Conservation (phyloP, 2,329 filamentous ascomycete species). For the Tolypocladium guangdongense region DNA sequence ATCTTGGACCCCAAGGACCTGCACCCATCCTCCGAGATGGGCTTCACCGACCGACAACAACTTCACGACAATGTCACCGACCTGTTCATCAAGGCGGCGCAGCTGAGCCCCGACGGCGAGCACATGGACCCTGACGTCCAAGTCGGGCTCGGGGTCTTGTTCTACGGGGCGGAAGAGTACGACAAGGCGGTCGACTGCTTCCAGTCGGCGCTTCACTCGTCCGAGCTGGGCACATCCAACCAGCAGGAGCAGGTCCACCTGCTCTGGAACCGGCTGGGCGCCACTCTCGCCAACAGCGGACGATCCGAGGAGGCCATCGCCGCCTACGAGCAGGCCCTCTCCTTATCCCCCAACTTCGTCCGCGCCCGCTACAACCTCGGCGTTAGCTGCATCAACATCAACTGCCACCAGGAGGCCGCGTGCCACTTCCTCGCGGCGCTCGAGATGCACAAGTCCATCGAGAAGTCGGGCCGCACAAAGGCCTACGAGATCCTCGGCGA, state of each 20-base stretch:
- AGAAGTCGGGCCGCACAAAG: constrained; percentile 72
- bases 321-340: constrained; percentile 87
- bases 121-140: constrained; percentile 99
- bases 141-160: constrained; percentile 89
- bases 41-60: constrained; percentile 84
- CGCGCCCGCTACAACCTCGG: constrained; percentile 94
- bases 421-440: constrained; percentile 85
- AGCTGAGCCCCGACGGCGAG: constrained; percentile 80
- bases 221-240: constrained; percentile 75
- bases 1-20: constrained; percentile 64
- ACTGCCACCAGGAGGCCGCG: constrained; percentile 86
- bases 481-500: constrained; percentile 70
- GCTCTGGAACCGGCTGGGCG: constrained; percentile 93
- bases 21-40: constrained; percentile 69
- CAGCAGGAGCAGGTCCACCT: constrained; percentile 80
- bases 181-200: constrained; percentile 99
- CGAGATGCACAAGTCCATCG: constrained; percentile 90
- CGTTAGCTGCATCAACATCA: constrained; percentile 94
- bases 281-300: constrained; percentile 89
- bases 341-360: constrained; percentile 89
- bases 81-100: constrained; percentile 84
- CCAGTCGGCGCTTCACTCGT: constrained; percentile 76
- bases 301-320: constrained; percentile 92
- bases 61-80: constrained; percentile 86
- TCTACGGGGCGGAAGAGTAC: constrained; percentile 96